These are phyloP conservation scores for Macrolepiota dolichaula DNA, from an alignment of 768 basidiomycete species.

Conservation along the genomic window DNA sequence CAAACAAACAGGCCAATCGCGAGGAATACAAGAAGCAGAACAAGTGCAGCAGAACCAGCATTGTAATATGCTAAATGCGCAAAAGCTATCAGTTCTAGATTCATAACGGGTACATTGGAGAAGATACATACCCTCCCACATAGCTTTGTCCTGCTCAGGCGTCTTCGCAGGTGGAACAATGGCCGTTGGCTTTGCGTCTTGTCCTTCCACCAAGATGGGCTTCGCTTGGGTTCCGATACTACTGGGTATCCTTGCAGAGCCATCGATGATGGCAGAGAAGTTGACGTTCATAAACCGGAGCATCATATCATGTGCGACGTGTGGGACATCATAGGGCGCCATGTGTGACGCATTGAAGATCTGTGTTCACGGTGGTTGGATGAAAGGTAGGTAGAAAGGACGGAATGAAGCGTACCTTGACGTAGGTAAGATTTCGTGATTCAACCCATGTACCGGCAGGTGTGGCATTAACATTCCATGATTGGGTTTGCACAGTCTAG, in stretches of 20 bases:
- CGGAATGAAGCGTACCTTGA: slow-evolving; percentile 53
- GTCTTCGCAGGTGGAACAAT: slow-evolving; percentile 49
- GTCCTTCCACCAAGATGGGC: slow-evolving; percentile 53
- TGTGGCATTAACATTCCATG: slow-evolving; percentile 71
- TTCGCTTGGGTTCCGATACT: slow-evolving; percentile 73
- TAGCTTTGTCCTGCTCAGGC: slow-evolving; percentile 76
- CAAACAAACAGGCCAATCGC: slow-evolving; percentile 76
- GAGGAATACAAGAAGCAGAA: slow-evolving; percentile 69
- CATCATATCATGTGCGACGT: slow-evolving; percentile 95
- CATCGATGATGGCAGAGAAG: slow-evolving; percentile 75
- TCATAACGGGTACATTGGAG: not conserved
- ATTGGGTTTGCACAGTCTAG: slow-evolving; percentile 65
- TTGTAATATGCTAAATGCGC: slow-evolving; percentile 80
- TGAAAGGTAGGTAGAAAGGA: not conserved
- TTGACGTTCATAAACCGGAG: slow-evolving; percentile 95
- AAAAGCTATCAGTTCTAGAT: not conserved
- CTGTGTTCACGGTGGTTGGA: slow-evolving; percentile 31
- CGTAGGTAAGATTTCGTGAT: slow-evolving; percentile 89
- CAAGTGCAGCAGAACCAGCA: slow-evolving; percentile 82
- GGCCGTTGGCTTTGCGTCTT: slow-evolving; percentile 31
- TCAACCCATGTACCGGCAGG: slow-evolving; percentile 90
- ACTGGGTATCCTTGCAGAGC: slow-evolving; percentile 78
- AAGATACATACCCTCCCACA: slow-evolving; percentile 76
- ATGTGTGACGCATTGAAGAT: slow-evolving; percentile 95
- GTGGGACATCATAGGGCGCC: slow-evolving; percentile 86